phyloP scores from a whole-genome alignment of 139 green algal genomes.

The Eudorina sp. region DNA sequence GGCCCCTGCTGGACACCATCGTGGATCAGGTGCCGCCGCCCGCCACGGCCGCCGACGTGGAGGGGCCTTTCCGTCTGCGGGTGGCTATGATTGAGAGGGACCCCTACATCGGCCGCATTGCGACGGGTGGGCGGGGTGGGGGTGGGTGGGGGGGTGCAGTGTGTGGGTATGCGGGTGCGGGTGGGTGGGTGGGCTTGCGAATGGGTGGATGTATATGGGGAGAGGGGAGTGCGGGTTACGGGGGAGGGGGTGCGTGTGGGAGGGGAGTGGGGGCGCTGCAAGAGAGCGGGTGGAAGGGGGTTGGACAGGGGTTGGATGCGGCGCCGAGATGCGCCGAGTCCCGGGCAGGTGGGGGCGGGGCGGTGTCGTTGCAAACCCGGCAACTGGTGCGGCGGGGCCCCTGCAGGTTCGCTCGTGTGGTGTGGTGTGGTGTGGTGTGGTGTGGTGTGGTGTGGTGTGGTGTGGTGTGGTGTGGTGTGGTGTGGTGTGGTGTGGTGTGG shows the following conservation, averaged over 20 bases:
- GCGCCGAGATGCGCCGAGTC: too few relatives aligned
- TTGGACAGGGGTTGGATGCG: too few relatives aligned
- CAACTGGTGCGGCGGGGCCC: too few relatives aligned
- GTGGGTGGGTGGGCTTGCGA: background rate
- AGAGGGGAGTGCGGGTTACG: background rate
- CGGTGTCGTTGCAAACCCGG: too few relatives aligned
- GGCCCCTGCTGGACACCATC: constrained; percentile 86
- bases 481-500: too few relatives aligned
- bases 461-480: too few relatives aligned
- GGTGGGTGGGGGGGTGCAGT: background rate
- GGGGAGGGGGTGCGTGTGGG: background rate
- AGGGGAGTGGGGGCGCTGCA: background rate
- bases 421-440: too few relatives aligned
- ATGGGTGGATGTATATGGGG: background rate
- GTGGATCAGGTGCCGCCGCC: constrained; percentile 80
- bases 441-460: too few relatives aligned
- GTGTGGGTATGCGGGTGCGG: background rate
- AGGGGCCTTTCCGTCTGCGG: constrained; percentile 79
- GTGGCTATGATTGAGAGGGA: constrained; percentile 92
- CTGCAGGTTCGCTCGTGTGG: too few relatives aligned
- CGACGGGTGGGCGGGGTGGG: constrained; percentile 65
- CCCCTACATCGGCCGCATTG: constrained; percentile 84
- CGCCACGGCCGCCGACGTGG: constrained; percentile 18
- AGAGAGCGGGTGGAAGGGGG: too few relatives aligned
- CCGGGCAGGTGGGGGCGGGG: too few relatives aligned